Percentiles rank a stretch among this genome's conserved stretches.
Evolutionary conservation across 345 rosid species (phyloP).

Genomic region (Linum trigynum): DNA sequence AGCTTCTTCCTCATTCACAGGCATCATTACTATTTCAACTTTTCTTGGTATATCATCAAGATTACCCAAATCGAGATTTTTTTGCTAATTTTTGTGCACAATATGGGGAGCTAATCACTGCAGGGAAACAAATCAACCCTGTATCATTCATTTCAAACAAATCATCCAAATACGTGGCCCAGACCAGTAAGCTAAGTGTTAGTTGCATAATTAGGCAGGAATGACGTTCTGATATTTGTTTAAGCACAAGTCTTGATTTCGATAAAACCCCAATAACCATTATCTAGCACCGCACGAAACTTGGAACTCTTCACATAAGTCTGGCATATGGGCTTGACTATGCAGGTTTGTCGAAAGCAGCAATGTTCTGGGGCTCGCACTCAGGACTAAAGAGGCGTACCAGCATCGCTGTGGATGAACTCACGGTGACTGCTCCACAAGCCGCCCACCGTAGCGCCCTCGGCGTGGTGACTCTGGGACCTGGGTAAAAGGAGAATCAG

Average conservation of each 20-base stretch:
- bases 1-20: too few relatives aligned
- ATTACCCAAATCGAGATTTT: too few relatives aligned
- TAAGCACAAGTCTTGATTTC: background rate
- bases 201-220: background rate
- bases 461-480: slow-evolving; percentile 53
- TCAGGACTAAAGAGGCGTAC: slow-evolving; percentile 86
- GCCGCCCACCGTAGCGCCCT: slow-evolving; percentile 83
- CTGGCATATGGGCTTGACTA: background rate
- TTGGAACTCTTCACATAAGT: background rate
- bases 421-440: slow-evolving; percentile 64
- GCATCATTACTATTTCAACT: too few relatives aligned
- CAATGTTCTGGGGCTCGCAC: slow-evolving; percentile 91
- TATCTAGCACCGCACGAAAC: too few relatives aligned
- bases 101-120: too few relatives aligned
- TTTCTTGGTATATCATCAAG: too few relatives aligned
- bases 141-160: too few relatives aligned
- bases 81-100: too few relatives aligned
- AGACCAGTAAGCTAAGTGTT: background rate
- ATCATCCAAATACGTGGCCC: background rate
- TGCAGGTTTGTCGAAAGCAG: slow-evolving; percentile 46
- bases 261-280: too few relatives aligned
- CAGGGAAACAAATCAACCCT: too few relatives aligned
- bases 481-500: slow-evolving; percentile 22
- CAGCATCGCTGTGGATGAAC: slow-evolving; percentile 58
- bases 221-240: background rate